Evolutionary conservation across 352 stramenopile genomes (phyloP), one percentile per base, ranked within the genome.

Genomic region (Peronosclerospora sorghi): DNA sequence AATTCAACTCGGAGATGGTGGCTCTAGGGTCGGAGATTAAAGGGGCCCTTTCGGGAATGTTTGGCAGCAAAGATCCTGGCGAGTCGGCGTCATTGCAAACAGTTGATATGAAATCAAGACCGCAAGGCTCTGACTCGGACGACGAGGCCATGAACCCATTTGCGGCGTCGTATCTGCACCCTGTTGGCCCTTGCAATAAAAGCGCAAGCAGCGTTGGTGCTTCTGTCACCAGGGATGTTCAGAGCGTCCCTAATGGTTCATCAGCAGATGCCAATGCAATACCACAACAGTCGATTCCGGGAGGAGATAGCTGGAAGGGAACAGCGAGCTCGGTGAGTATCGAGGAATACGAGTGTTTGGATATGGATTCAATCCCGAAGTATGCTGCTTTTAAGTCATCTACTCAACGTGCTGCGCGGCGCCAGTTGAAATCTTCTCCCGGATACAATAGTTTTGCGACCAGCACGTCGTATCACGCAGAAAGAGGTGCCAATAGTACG

Each of bases 111-210:
- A 21, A 32, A 12, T 44, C 35, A 6, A 56, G 29, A 12, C 24
- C 35, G 19, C 47, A 56, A 47, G 23, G 8, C 7, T 34, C 20
- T 48, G 20, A 56, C 12, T 55, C 58, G 1, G 73, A 89, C 44
- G 65, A 87, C 21, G 77, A 87, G 21, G 53, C 42, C 0, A 61
- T 84, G 44, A 90, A 90, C 32, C 77, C 77, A 23, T 90, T 90
- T 32, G 56, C 72, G 7, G 21, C 41, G 19, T 65, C 64, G 14
- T 83, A 77, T 47, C 56, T 72, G 40, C 51, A 60, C 20, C 60
- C 64, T 20, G 53, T 63, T 47, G 45, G 71, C 44, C 45, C 54
- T 42, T 45, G 52, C 41, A 27, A 40, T 7, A 48, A 10, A 36
- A 35, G n/a, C 2, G 40, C 19, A n/a, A 60, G 30, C 35, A 60